phyloP scores from a whole-genome alignment of 2,329 filamentous ascomycete genomes.

The Lasiodiplodia hormozganensis region DNA sequence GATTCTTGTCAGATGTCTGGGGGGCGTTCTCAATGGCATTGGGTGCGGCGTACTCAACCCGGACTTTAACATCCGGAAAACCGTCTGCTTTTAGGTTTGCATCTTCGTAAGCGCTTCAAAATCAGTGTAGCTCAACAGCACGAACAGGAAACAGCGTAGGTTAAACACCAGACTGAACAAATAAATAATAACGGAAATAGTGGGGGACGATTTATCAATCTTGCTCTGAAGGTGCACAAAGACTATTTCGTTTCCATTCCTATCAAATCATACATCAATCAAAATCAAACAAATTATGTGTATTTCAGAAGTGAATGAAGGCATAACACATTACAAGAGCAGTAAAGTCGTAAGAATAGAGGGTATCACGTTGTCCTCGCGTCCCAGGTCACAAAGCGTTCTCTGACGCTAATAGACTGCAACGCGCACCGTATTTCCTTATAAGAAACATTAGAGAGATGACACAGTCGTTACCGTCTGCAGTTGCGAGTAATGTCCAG shows the following conservation, averaged over 20 bases:
- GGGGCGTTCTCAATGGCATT: neutral
- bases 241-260: neutral
- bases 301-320: neutral
- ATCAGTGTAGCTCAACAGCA: neutral
- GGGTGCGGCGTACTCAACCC: neutral
- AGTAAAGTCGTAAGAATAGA: neutral
- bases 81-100: neutral
- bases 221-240: neutral
- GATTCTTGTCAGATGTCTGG: neutral
- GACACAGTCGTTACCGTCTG: neutral
- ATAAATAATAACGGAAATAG: neutral
- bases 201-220: neutral
- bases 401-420: neutral
- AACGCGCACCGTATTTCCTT: constrained; percentile 1
- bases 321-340: constrained; percentile 3
- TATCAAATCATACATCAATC: neutral
- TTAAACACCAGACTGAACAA: neutral
- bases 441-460: neutral
- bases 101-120: neutral
- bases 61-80: neutral
- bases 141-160: neutral
- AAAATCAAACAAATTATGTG: neutral
- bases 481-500: neutral
- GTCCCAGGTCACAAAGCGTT: neutral
- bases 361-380: constrained; percentile 20